These are phyloP conservation scores for Cynara cardunculus DNA, from an alignment of 129 eudicot genomes.

Conservation along the genomic window DNA sequence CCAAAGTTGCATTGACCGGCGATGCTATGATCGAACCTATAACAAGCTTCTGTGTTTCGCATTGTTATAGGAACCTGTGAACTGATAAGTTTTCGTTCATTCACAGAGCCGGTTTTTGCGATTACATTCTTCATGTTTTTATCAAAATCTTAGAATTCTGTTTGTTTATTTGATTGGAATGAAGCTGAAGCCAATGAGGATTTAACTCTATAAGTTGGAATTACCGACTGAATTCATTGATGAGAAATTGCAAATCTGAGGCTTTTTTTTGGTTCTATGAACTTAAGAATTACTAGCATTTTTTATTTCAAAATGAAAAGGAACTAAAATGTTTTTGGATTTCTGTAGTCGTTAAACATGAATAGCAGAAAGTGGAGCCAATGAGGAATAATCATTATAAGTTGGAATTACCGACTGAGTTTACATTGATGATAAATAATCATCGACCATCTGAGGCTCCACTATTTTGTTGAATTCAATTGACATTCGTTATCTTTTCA, in stretches of 20 bases:
- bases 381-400: background rate
- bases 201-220: conserved; percentile 41
- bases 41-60: conserved; percentile 39
- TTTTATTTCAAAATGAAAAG: background rate
- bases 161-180: background rate
- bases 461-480: background rate
- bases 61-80: conserved; percentile 82
- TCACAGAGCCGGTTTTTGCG: conserved; percentile 78
- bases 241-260: conserved; percentile 64
- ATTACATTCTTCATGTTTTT: conserved; percentile 37
- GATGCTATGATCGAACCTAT: conserved; percentile 76
- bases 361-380: background rate
- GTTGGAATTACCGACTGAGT: background rate
- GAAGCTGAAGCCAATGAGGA: conserved; percentile 51
- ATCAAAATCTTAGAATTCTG: background rate
- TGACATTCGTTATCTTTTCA: too few relatives aligned
- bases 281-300: background rate
- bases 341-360: background rate
- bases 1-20: conserved; percentile 52
- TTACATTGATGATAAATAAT: background rate
- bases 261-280: conserved; percentile 18
- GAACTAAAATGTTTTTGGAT: background rate
- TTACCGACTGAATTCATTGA: conserved; percentile 68
- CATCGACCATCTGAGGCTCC: background rate
- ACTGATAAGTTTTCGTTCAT: conserved; percentile 38